A percentile compares a stretch with the other conserved stretches of the same genome.
phyloP scores from a whole-genome alignment of 2,329 filamentous ascomycete genomes.

The Madurella mycetomatis region DNA sequence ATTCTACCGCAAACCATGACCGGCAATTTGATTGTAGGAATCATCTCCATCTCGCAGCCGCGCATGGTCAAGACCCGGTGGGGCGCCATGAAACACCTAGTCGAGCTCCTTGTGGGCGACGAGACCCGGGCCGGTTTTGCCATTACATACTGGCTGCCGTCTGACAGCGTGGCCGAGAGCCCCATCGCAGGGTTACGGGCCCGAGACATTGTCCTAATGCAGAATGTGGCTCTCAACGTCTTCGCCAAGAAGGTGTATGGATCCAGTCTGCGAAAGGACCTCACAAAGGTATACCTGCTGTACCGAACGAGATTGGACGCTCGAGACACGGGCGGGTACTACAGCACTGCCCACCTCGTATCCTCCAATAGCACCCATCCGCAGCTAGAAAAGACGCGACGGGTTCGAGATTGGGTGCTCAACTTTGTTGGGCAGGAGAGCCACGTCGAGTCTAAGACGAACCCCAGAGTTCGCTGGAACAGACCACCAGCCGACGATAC shows the following conservation, averaged over 20 bases:
- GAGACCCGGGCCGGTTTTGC: conserved; percentile 77
- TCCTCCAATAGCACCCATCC: conserved; percentile 35
- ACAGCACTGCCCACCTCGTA: conserved; percentile 48
- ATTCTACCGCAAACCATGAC: conserved; percentile 78
- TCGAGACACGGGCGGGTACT: conserved; percentile 52
- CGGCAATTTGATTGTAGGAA: conserved; percentile 72
- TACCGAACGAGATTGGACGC: conserved; percentile 51
- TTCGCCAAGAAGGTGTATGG: conserved; percentile 79
- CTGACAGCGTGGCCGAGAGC: conserved; percentile 30
- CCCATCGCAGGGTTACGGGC: conserved; percentile 49
- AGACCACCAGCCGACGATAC: conserved; percentile 28
- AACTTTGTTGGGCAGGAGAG: conserved; percentile 52
- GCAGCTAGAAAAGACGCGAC: conserved; percentile 59
- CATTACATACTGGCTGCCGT: conserved; percentile 76
- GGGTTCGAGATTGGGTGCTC: conserved; percentile 71
- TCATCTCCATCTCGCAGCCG: conserved; percentile 67
- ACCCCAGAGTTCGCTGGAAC: conserved; percentile 21
- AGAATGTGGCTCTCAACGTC: conserved; percentile 71
- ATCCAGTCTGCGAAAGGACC: conserved; percentile 68
- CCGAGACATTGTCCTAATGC: conserved; percentile 74
- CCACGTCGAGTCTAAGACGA: neutral
- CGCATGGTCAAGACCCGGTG: conserved; percentile 65
- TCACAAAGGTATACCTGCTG: conserved; percentile 66
- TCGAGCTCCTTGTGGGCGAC: conserved; percentile 79
- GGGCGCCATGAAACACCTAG: conserved; percentile 57